A percentile compares a stretch with the other conserved stretches of the same genome.
Conservation (phyloP, 768 basidiomycete species). For the Lactarius deliciosus region DNA sequence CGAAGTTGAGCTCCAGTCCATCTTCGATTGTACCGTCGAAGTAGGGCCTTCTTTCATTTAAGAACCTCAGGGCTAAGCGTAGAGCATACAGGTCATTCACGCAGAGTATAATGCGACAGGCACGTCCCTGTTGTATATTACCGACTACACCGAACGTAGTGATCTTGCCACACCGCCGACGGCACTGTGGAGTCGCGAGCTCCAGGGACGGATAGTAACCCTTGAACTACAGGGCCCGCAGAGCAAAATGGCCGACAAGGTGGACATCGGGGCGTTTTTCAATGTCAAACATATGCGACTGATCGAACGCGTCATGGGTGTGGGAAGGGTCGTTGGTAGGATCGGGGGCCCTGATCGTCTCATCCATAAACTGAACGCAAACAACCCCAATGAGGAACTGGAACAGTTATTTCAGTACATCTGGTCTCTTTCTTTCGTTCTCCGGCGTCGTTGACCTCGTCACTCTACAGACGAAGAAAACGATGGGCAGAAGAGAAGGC, state of each 20-base stretch:
- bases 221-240: constrained; percentile 27
- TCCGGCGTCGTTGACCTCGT: not conserved
- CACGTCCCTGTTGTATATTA: constrained; percentile 23
- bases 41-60: not conserved
- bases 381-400: constrained; percentile 23
- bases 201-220: constrained; percentile 18
- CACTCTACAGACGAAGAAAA: constrained; percentile 17
- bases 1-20: constrained; percentile 17
- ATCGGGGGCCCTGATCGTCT: constrained; percentile 29
- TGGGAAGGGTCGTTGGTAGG: constrained; percentile 18
- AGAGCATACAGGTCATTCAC: constrained; percentile 21
- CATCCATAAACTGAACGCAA: constrained; percentile 22
- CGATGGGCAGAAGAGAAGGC: constrained; percentile 10
- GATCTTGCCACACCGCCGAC: constrained; percentile 22
- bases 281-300: constrained; percentile 26
- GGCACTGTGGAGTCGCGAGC: constrained; percentile 12
- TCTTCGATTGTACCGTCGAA: constrained; percentile 30
- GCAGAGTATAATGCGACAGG: constrained; percentile 19
- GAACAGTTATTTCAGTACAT: constrained; percentile 20
- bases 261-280: constrained; percentile 24
- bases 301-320: constrained; percentile 19
- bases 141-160: constrained; percentile 26
- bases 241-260: constrained; percentile 24
- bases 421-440: not conserved
- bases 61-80: not conserved